Conservation (phyloP, 108 stramenopile genomes). For the Fistulifera pelliculosa region DNA sequence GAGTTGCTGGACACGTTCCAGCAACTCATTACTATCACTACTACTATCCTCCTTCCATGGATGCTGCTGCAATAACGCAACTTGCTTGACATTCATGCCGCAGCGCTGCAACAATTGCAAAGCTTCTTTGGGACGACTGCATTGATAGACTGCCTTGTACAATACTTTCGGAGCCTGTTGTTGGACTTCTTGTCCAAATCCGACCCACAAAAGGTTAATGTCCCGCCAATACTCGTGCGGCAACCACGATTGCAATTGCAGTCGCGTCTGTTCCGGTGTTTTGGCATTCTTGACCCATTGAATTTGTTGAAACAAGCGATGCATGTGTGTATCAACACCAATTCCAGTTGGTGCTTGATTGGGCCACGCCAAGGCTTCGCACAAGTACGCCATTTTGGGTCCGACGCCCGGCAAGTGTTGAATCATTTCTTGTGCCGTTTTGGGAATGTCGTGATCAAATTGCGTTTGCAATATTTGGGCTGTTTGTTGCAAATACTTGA, state of each 20-base stretch:
- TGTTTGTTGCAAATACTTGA: conserved; percentile 70
- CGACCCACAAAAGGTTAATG: conserved; percentile 85
- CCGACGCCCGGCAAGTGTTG: conserved; percentile 71
- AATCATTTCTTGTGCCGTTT: conserved; percentile 60
- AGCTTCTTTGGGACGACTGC: conserved; percentile 53
- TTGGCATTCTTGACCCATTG: conserved; percentile 64
- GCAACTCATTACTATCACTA: too few species aligned
- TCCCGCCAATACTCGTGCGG: conserved; percentile 66
- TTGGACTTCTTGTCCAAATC: conserved; percentile 89
- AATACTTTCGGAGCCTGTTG: conserved; percentile 74
- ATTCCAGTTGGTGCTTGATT: conserved; percentile 48
- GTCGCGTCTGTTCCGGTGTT: conserved; percentile 79
- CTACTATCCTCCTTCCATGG: too few species aligned
- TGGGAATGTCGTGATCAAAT: conserved; percentile 75
- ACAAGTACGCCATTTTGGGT: conserved; percentile 88
- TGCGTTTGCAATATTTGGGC: conserved; percentile 46
- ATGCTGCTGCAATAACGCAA: too few species aligned
- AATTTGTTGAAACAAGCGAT: conserved; percentile 79
- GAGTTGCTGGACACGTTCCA: too few species aligned
- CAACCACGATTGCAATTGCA: conserved; percentile 78
- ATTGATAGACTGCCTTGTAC: conserved; percentile 47
- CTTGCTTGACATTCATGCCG: conserved; percentile 13
- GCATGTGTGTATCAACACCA: conserved; percentile 93
- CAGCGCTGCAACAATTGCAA: conserved; percentile 46
- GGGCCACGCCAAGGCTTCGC: conserved; percentile 68